phyloP scores from a whole-genome alignment of 225 moss, liverwort and hornwort species.

The Climacium dendroides region DNA sequence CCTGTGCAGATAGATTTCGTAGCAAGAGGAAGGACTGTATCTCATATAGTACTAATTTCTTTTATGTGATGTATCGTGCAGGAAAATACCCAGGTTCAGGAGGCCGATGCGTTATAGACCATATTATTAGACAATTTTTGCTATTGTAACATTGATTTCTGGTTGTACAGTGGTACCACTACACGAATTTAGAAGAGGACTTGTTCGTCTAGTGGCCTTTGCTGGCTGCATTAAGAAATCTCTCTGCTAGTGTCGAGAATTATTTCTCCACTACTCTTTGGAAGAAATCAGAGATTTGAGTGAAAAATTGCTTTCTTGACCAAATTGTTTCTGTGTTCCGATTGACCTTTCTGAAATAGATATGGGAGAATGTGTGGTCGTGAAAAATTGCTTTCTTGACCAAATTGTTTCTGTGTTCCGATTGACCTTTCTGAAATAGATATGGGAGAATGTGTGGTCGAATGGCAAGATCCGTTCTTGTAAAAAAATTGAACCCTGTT shows the following conservation, averaged over 20 bases:
- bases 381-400: background rate
- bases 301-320: background rate
- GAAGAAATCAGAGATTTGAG: background rate
- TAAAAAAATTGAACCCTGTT: background rate
- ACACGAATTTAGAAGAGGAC: background rate
- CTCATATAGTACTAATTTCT: background rate
- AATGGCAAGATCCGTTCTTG: background rate
- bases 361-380: background rate
- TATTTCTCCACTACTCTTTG: background rate
- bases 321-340: background rate
- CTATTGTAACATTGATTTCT: background rate
- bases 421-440: background rate
- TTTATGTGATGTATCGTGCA: conserved; percentile 8
- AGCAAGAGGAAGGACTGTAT: background rate
- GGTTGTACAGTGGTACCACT: background rate
- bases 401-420: background rate
- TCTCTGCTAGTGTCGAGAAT: background rate
- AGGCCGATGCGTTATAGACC: conserved; percentile 75
- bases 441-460: background rate
- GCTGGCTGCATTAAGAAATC: background rate
- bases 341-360: background rate
- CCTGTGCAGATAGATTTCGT: background rate
- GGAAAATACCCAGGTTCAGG: conserved; percentile 70
- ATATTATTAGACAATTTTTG: conserved; percentile 46
- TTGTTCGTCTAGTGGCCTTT: background rate